Percentiles rank a stretch among this genome's conserved stretches.
Evolutionary conservation across 495 filamentous ascomycete genomes (phyloP).

Genomic region (Cryomyces minteri): DNA sequence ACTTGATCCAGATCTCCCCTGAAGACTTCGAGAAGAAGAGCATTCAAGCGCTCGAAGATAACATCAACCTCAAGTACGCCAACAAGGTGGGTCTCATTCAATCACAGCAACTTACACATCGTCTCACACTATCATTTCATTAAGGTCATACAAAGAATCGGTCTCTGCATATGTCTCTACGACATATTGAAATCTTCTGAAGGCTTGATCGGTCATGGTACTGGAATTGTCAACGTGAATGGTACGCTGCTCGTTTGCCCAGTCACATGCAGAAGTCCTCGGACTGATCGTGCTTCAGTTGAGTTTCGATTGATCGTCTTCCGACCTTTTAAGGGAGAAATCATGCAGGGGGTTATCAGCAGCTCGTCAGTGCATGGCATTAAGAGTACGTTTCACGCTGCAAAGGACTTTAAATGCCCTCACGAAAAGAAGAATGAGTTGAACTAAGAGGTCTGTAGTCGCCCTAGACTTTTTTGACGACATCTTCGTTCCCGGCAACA

Average conservation of each 20-base stretch:
- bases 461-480: constrained; percentile 81
- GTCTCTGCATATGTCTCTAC: constrained; percentile 81
- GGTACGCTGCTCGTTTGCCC: constrained; percentile 19
- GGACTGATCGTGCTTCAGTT: constrained; percentile 13
- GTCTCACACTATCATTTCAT: not conserved
- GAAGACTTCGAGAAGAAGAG: constrained; percentile 69
- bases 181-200: constrained; percentile 76
- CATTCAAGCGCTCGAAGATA: constrained; percentile 67
- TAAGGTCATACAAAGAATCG: constrained; percentile 58
- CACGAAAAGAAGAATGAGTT: too few relatives aligned
- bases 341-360: constrained; percentile 62
- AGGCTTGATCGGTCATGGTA: constrained; percentile 79
- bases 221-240: constrained; percentile 79
- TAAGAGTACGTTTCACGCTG: constrained; percentile 31
- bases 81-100: constrained; percentile 43
- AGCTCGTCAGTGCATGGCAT: constrained; percentile 56
- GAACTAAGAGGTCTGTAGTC: constrained; percentile 26
- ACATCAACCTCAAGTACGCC: constrained; percentile 87
- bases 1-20: constrained; percentile 80
- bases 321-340: constrained; percentile 83
- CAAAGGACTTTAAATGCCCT: too few relatives aligned
- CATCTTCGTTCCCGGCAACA: constrained; percentile 53
- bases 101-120: not conserved
- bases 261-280: constrained; percentile 15
- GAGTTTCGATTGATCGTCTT: constrained; percentile 90